phyloP scores from a whole-genome alignment of 2,329 filamentous ascomycete species.

The Colletotrichum sp. region DNA sequence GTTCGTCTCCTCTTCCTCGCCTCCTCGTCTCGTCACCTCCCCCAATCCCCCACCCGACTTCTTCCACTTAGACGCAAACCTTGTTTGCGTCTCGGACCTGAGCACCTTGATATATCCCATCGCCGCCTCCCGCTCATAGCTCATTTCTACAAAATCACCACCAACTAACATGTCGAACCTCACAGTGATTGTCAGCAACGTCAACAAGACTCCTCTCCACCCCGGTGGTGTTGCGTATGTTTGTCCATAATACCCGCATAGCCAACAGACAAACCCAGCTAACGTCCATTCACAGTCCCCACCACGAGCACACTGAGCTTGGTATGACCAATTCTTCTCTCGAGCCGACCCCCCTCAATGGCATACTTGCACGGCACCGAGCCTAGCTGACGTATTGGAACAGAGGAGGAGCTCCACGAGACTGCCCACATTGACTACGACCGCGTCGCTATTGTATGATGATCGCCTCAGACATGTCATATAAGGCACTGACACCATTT shows the following conservation, averaged over 20 bases:
- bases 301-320: slow-evolving; percentile 90
- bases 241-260: background rate
- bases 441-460: slow-evolving; percentile 87
- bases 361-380: background rate
- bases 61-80: background rate
- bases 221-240: slow-evolving; percentile 87
- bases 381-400: background rate
- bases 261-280: background rate
- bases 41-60: background rate
- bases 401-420: slow-evolving; percentile 90
- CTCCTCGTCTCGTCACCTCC: background rate
- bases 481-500: slow-evolving; percentile 25
- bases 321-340: slow-evolving; percentile 46
- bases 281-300: slow-evolving; percentile 62
- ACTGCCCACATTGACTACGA: slow-evolving; percentile 99
- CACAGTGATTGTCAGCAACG: slow-evolving; percentile 61
- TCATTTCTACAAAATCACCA: background rate
- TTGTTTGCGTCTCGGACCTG: slow-evolving; percentile 10
- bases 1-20: slow-evolving; percentile 34
- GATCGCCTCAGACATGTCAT: background rate
- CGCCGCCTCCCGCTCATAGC: background rate
- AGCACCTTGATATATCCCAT: background rate
- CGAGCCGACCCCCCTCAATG: background rate
- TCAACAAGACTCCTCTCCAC: slow-evolving; percentile 94
- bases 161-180: slow-evolving; percentile 14